Conservation (phyloP, 2,329 filamentous ascomycete species). For the Cercospora zeae-maydis region DNA sequence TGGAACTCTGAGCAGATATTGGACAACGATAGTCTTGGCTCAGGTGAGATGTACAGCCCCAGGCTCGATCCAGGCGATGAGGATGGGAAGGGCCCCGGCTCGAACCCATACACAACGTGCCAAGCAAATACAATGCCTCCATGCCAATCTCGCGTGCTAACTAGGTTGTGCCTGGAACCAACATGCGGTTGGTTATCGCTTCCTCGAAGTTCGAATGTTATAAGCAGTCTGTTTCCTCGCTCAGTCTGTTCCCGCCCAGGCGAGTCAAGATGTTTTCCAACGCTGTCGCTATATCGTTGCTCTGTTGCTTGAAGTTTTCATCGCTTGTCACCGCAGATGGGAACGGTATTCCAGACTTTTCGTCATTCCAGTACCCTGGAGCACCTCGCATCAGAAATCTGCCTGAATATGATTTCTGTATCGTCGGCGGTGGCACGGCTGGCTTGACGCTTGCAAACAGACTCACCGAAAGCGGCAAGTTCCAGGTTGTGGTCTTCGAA, state of each 20-base stretch:
- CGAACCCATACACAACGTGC: background rate
- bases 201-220: background rate
- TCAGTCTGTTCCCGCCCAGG: background rate
- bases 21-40: background rate
- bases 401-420: conserved; percentile 21
- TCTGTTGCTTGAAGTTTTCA: background rate
- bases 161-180: background rate
- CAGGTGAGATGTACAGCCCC: background rate
- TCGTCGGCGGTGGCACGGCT: conserved; percentile 24
- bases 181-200: background rate
- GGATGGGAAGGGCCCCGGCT: background rate
- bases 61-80: background rate
- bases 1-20: background rate
- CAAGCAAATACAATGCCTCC: background rate
- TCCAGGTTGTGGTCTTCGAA: conserved; percentile 20
- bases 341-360: conserved; percentile 15
- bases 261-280: background rate
- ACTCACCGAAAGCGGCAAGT: conserved; percentile 21
- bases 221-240: background rate
- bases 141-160: background rate
- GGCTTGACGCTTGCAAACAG: conserved; percentile 24
- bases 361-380: conserved; percentile 16
- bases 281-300: background rate
- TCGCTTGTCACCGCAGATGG: background rate
- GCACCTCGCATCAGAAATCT: conserved; percentile 8